Evolutionary conservation across 2,329 filamentous ascomycete genomes (phyloP).

Genomic region (Penicillium griseofulvum): DNA sequence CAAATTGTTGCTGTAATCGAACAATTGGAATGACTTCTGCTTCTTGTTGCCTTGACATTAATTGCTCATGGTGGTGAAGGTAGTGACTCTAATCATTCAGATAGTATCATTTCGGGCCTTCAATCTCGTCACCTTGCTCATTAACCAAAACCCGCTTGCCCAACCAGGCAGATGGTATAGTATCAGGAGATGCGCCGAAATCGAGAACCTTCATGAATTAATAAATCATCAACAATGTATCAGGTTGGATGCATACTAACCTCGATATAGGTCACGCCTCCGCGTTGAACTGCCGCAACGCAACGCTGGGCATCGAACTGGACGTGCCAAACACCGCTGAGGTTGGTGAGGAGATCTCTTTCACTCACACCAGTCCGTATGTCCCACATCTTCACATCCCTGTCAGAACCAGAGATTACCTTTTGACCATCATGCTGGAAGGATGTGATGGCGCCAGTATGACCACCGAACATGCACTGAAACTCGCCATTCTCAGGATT

Average conservation of each 20-base stretch:
- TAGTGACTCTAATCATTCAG: not conserved
- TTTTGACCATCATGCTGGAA: slow-evolving; percentile 97
- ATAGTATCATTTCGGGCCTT: not conserved
- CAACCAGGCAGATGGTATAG: slow-evolving; percentile 70
- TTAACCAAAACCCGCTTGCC: slow-evolving; percentile 67
- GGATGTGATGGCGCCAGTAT: slow-evolving; percentile 96
- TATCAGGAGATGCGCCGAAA: slow-evolving; percentile 89
- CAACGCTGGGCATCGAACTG: slow-evolving; percentile 93
- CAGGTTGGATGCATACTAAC: slow-evolving; percentile 52
- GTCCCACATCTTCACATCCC: slow-evolving; percentile 98
- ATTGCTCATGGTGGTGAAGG: not conserved
- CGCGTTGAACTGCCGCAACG: slow-evolving; percentile 92
- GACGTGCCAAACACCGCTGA: slow-evolving; percentile 98
- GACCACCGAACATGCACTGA: slow-evolving; percentile 82
- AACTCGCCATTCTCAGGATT: slow-evolving; percentile 90
- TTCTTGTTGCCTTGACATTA: not conserved
- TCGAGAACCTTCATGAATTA: slow-evolving; percentile 72
- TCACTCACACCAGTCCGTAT: slow-evolving; percentile 87
- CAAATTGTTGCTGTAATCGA: not conserved
- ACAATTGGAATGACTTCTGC: no score
- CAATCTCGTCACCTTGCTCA: not conserved
- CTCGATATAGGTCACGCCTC: slow-evolving; percentile 91
- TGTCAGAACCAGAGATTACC: slow-evolving; percentile 91
- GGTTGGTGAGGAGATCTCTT: slow-evolving; percentile 84
- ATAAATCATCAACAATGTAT: slow-evolving; percentile 8